phyloP scores from a whole-genome alignment of 163 green algal species.

The Chlamydomonas reinhardtii region DNA sequence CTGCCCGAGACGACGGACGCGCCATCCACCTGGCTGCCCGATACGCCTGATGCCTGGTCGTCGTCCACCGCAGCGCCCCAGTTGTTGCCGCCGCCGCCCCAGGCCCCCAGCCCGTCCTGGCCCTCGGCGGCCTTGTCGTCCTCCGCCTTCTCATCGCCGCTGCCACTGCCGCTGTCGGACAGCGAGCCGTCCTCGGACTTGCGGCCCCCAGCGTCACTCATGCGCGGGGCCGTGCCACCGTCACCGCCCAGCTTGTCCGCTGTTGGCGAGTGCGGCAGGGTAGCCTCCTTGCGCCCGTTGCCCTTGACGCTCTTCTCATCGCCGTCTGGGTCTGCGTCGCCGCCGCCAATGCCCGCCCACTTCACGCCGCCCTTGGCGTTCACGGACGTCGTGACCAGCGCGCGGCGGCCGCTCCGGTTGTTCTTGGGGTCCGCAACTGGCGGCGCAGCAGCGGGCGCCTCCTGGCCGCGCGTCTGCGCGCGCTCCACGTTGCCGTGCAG shows the following conservation, averaged over 20 bases:
- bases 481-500: slow-evolving; percentile 9
- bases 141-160: slow-evolving; percentile 7
- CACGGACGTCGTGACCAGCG: not conserved
- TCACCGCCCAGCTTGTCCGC: slow-evolving; percentile 29
- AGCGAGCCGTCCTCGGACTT: slow-evolving; percentile 27
- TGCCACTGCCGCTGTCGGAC: slow-evolving; percentile 4
- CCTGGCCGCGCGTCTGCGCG: not conserved
- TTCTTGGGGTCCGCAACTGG: slow-evolving; percentile 10
- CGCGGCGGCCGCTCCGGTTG: slow-evolving; percentile 20
- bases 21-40: slow-evolving; percentile 44
- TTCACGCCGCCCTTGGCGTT: slow-evolving; percentile 48
- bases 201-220: slow-evolving; percentile 24
- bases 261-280: slow-evolving; percentile 40
- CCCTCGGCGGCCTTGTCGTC: not conserved
- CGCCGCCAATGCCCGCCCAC: slow-evolving; percentile 16
- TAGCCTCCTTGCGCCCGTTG: slow-evolving; percentile 16
- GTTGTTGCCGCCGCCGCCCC: not conserved
- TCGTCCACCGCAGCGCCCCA: slow-evolving; percentile 25
- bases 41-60: slow-evolving; percentile 41
- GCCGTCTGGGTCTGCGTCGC: not conserved
- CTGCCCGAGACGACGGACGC: slow-evolving; percentile 41
- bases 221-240: not conserved
- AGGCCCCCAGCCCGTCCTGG: not conserved
- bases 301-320: slow-evolving; percentile 29
- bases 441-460: not conserved